A percentile compares a stretch with the other conserved stretches of the same genome.
These are phyloP conservation scores for Phlebiopsis flavidoalba DNA, from an alignment of 768 basidiomycete genomes.

Conservation along the genomic window DNA sequence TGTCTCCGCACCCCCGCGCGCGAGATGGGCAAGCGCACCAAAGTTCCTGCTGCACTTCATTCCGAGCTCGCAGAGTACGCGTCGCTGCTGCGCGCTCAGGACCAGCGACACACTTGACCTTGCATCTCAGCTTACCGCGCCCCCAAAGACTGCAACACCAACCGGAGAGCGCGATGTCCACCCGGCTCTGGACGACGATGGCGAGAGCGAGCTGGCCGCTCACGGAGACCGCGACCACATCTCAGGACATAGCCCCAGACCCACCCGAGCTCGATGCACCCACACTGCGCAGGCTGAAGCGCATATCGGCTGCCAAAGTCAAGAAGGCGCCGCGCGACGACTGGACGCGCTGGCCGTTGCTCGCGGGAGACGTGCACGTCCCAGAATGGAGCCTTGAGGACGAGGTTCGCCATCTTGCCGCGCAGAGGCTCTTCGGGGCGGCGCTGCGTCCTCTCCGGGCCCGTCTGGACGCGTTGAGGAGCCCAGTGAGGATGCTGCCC, in stretches of 20 bases:
- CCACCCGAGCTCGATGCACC: not conserved
- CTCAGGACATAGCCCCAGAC: not conserved
- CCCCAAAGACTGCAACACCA: not conserved
- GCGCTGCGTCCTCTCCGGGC: not conserved
- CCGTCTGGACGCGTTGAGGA: not conserved
- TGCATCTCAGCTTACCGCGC: slow-evolving; percentile 40
- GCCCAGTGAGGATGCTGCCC: slow-evolving; percentile 11
- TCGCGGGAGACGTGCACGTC: slow-evolving; percentile 49
- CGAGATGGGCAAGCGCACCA: slow-evolving; percentile 34
- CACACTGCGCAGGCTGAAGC: not conserved
- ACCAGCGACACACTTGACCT: slow-evolving; percentile 55
- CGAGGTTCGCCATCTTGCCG: slow-evolving; percentile 50
- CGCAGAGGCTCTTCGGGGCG: slow-evolving; percentile 16
- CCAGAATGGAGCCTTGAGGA: slow-evolving; percentile 73
- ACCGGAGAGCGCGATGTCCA: slow-evolving; percentile 23
- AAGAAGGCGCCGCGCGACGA: slow-evolving; percentile 30
- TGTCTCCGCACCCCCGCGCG: not conserved
- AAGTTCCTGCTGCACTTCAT: slow-evolving; percentile 51
- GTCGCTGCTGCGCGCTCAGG: slow-evolving; percentile 59
- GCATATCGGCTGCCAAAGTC: slow-evolving; percentile 13
- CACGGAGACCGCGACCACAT: not conserved
- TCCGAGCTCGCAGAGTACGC: slow-evolving; percentile 65
- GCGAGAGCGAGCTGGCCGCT: slow-evolving; percentile 16
- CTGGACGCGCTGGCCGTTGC: slow-evolving; percentile 79
- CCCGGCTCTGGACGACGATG: slow-evolving; percentile 22